Evolutionary conservation across 106 monocot species (phyloP).

Genomic region (Gastrodia elata): DNA sequence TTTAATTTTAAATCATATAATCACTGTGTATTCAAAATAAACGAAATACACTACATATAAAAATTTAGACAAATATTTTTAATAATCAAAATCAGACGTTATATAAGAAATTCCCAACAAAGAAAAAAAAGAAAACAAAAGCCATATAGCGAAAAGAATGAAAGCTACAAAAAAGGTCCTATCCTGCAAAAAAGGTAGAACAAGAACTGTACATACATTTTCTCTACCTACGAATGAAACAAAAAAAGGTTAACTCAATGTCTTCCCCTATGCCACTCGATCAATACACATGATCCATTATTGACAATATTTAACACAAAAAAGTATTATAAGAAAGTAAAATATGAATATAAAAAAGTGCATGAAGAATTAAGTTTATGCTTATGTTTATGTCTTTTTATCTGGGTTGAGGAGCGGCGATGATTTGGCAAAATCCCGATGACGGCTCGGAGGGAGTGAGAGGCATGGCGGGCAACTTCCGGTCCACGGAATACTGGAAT

Average conservation of each 20-base stretch:
- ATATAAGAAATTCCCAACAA: too few species aligned
- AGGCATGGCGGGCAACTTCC: slow-evolving; percentile 13
- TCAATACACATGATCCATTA: slow-evolving; percentile 1
- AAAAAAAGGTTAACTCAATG: not conserved
- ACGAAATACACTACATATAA: too few species aligned
- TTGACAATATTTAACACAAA: not conserved
- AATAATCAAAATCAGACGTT: too few species aligned
- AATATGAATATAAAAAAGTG: not conserved
- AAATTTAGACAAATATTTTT: too few species aligned
- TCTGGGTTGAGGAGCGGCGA: slow-evolving; percentile 21
- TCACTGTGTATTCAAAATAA: too few species aligned
- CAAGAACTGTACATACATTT: slow-evolving; percentile 7
- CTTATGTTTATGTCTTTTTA: not conserved
- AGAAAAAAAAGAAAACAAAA: not conserved
- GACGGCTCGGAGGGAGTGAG: slow-evolving; percentile 9
- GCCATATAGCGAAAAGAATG: not conserved
- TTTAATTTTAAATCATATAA: too few species aligned
- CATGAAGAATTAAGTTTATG: not conserved
- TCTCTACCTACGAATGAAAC: slow-evolving; percentile 2
- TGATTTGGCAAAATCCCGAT: slow-evolving; percentile 6
- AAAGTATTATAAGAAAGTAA: not conserved
- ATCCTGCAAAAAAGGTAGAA: not conserved
- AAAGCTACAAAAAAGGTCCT: not conserved
- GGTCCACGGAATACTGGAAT: slow-evolving; percentile 18
- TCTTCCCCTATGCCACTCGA: not conserved